Percentiles rank a stretch among this genome's conserved stretches.
Conservation (phyloP, 148 eudicot genomes). For the Simmondsia chinensis region DNA sequence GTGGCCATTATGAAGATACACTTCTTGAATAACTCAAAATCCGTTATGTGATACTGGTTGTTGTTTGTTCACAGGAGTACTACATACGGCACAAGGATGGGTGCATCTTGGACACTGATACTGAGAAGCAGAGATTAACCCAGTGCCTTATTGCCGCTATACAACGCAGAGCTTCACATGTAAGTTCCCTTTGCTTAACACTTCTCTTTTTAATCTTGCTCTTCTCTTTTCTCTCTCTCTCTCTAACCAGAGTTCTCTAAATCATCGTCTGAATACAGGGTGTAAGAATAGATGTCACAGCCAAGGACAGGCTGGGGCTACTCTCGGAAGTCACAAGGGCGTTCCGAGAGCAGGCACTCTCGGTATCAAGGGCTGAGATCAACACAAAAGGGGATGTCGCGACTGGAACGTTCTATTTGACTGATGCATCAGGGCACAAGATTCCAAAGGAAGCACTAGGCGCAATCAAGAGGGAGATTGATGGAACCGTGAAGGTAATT, state of each 20-base stretch:
- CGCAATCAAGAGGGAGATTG: slow-evolving; percentile 36
- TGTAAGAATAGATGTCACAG: slow-evolving; percentile 50
- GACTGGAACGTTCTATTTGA: slow-evolving; percentile 58
- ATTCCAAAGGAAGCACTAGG: slow-evolving; percentile 30
- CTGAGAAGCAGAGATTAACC: slow-evolving; percentile 39
- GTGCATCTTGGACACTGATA: slow-evolving; percentile 34
- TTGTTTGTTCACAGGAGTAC: slow-evolving; percentile 46
- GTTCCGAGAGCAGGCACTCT: slow-evolving; percentile 57
- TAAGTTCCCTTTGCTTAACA: slow-evolving; percentile 12
- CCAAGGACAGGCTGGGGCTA: slow-evolving; percentile 47
- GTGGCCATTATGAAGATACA: no score
- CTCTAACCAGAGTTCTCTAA: not conserved
- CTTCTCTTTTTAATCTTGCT: not conserved
- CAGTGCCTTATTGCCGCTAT: slow-evolving; percentile 69
- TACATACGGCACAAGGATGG: slow-evolving; percentile 66
- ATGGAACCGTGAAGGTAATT: slow-evolving; percentile 22
- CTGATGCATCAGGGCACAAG: slow-evolving; percentile 33
- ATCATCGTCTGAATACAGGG: slow-evolving; percentile 32
- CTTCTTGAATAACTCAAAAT: not conserved
- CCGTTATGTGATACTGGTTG: not conserved
- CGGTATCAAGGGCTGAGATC: slow-evolving; percentile 65
- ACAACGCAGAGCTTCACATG: slow-evolving; percentile 71
- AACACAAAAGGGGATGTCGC: slow-evolving; percentile 47
- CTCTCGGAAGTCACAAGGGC: slow-evolving; percentile 65
- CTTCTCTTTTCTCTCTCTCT: not conserved